Evolutionary conservation across 345 rosid species (phyloP), one percentile per base, ranked within the genome.

Genomic region (Populus davidiana): DNA sequence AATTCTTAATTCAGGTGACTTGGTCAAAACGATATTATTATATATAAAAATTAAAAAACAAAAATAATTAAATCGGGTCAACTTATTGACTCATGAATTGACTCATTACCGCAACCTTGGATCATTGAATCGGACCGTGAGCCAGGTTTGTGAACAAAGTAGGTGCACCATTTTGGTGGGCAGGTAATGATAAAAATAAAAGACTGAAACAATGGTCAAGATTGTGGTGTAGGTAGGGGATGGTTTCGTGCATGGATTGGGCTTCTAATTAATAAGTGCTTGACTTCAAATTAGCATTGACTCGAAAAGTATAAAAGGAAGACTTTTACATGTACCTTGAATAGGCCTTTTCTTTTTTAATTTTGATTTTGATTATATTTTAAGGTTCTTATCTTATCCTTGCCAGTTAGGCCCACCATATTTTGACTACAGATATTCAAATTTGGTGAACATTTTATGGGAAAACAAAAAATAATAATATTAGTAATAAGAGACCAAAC

Each of bases 91-190:
- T 9, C 3, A 0, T 10, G 3, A 41, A 12, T 41, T 41, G 44
- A 41, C 13, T 41, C 13, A 41, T 33, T 33, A 4, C 5, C 36
- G 5, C 36, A 11, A 43, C 1, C 13, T 43, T 10, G 0, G 47
- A 0, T 9, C 11, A 43, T 43, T 0, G 47, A 43, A 43, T 43
- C 47, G 1, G 47, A 43, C 0, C 47, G 11, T 2, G 13, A 2
- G 14, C 11, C 47, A 4, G 47, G 47, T 43, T 10, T 2, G 47
- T 11, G 47, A 43, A 6, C n/a, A 6, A 0, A 21, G 1, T 3
- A 18, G 21, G n/a, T 0, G 21, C 0, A 0, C 3, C 59, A 2
- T 20, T 6, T 0, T 52, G 6, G 10, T 2, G 21, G n/a, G 36
- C 36, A 33, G 36, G 59, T 0, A 7, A 18, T 52, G 10, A 5